Evolutionary conservation across 2,329 filamentous ascomycete species (phyloP).

Genomic region (Aspergillus nomiae): DNA sequence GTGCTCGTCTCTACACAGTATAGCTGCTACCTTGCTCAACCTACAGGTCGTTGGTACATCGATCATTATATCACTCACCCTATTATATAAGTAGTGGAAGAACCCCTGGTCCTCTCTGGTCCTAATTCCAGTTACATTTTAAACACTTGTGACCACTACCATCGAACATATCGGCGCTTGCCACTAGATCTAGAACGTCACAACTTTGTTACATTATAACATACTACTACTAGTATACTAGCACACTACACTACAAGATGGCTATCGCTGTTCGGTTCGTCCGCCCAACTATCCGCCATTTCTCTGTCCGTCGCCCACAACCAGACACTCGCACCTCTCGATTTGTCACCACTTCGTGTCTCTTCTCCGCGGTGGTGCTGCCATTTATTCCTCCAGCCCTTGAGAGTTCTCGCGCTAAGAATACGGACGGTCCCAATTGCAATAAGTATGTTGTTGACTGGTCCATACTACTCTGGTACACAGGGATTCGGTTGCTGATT

Average conservation of each 20-base stretch:
- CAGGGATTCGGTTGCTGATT: not conserved
- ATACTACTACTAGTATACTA: not conserved
- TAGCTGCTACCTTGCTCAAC: not conserved
- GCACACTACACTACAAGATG: constrained; percentile 9
- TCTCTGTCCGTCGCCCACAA: constrained; percentile 45
- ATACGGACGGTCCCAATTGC: constrained; percentile 38
- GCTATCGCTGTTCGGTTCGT: constrained; percentile 26
- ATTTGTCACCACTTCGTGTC: constrained; percentile 43
- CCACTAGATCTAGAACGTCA: not conserved
- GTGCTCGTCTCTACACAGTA: not conserved
- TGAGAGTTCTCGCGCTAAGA: constrained; percentile 47
- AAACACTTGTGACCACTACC: not conserved
- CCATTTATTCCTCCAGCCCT: constrained; percentile 51
- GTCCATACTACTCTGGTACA: not conserved
- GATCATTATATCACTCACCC: not conserved
- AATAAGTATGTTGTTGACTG: constrained; percentile 35
- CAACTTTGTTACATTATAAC: not conserved
- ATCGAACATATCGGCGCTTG: not conserved
- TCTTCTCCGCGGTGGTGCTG: constrained; percentile 46
- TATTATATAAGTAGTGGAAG: not conserved
- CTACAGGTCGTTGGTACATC: not conserved
- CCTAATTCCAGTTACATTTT: not conserved
- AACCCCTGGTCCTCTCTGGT: not conserved
- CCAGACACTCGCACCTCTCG: constrained; percentile 43
- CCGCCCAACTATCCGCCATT: constrained; percentile 46